Base-by-base conservation (phyloP, 805 yeast species). In the Yamadazyma akitaensis region DNA sequence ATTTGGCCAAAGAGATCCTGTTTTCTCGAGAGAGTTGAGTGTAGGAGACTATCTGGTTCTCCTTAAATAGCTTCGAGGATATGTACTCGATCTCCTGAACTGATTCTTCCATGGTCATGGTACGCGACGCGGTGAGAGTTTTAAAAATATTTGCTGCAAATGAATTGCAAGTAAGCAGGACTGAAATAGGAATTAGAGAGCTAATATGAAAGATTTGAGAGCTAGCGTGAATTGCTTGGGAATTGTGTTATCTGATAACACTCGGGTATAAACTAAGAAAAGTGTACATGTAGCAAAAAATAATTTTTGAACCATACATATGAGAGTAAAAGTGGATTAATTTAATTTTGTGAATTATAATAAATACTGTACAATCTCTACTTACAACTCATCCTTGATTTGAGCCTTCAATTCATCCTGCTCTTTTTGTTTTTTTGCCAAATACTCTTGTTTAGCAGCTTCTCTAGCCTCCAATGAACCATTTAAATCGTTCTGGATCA, bases 1-100 rank as follows among this genome's bases (percentile, higher is more conserved):
- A 69, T 30, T 63, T 64, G 18, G 56, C 40, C 2, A 63, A 67
- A 40, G 72, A 68, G 9, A 76, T 57, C n/a, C 59, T 58, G 43
- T 74, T 53, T 7, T 62, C 63, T 38, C 79, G 61, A 3, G 80
- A 62, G 7, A 76, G 61, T 7, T 68, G 57, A 40, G 69, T 70
- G 51, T 73, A 78, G 0, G 77, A 74, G 37, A 73, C 70, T 19
- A 60, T 58, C 28, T 49, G 50, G 17, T 54, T 51, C 3, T 58
- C 44, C 43, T 57, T 53, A 47, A 64, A 53, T 14, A 66, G 40
- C 38, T 55, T 57, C n/a, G 49, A 40, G 9, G 73, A 57, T 28
- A 71, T 45, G 47, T 58, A 63, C 44, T 66, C 68, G 19, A 63
- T 61, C 48, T 68, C 65, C 19, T 49, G 48, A 32, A 51, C 47